Conservation (phyloP, 2,329 filamentous ascomycete genomes). For the Macrophomina phaseolina region DNA sequence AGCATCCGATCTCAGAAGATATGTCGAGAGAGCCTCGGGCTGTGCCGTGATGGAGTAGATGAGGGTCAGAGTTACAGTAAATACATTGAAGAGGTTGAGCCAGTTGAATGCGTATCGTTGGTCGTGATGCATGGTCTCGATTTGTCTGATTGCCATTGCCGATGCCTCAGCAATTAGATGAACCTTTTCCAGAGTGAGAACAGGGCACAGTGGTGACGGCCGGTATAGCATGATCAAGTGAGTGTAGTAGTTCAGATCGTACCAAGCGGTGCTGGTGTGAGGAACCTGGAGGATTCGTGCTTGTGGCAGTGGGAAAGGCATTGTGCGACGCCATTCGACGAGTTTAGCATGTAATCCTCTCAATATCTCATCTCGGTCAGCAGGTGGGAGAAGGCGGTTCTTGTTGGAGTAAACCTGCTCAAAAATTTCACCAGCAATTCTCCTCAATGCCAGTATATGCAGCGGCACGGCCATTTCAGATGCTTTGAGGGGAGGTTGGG, state of each 20-base stretch:
- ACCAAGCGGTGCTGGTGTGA: conserved; percentile 53
- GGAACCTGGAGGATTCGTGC: conserved; percentile 41
- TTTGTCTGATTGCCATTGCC: conserved; percentile 52
- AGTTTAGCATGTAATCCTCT: conserved; percentile 48
- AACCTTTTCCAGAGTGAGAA: conserved; percentile 43
- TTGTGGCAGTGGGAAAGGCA: conserved; percentile 15
- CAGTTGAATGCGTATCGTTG: conserved; percentile 51
- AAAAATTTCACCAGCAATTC: conserved; percentile 50
- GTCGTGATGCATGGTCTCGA: conserved; percentile 47
- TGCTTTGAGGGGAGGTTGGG: conserved; percentile 30
- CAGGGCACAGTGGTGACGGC: conserved; percentile 51
- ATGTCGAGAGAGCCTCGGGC: conserved; percentile 36
- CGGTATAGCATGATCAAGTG: conserved; percentile 54
- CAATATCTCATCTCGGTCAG: conserved; percentile 37
- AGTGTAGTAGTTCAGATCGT: conserved; percentile 56
- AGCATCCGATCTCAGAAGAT: conserved; percentile 29
- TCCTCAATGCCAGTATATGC: conserved; percentile 50
- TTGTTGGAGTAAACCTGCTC: conserved; percentile 46
- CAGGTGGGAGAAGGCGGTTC: background rate
- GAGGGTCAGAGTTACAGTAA: conserved; percentile 51
- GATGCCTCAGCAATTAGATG: conserved; percentile 49
- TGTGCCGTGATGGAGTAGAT: conserved; percentile 52
- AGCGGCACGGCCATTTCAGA: conserved; percentile 46
- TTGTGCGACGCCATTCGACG: conserved; percentile 49
- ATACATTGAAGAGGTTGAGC: conserved; percentile 50